Conservation (phyloP, 768 basidiomycete species). For the Coprinopsis cinerea region DNA sequence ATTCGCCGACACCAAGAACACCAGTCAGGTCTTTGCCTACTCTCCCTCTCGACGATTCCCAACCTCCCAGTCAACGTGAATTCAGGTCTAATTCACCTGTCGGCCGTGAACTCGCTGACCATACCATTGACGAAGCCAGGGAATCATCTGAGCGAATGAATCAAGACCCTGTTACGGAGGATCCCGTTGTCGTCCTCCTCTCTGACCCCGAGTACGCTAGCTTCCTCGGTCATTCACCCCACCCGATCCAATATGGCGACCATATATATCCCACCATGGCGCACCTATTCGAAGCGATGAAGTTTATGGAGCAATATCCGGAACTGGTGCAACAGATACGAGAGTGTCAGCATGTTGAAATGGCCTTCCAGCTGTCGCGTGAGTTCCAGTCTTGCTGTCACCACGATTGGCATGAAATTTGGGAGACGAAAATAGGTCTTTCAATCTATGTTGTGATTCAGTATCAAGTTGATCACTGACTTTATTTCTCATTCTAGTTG, state of each 20-base stretch:
- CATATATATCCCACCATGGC: conserved; percentile 55
- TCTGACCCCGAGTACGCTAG: too few relatives aligned
- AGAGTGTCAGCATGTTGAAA: conserved; percentile 18
- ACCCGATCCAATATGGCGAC: conserved; percentile 45
- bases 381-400: conserved; percentile 21
- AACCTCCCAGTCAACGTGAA: too few relatives aligned
- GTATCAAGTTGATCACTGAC: not conserved
- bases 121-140: too few relatives aligned
- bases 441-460: not conserved
- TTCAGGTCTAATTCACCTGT: too few relatives aligned
- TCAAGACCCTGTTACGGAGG: too few relatives aligned
- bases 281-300: conserved; percentile 64
- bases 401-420: conserved; percentile 49
- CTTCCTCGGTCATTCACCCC: too few relatives aligned
- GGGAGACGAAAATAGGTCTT: conserved; percentile 38
- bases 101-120: too few relatives aligned
- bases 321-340: conserved; percentile 49
- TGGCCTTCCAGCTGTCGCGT: conserved; percentile 23
- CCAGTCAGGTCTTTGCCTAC: too few relatives aligned
- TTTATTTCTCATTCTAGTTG: conserved; percentile 33
- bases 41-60: too few relatives aligned
- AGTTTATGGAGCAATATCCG: conserved; percentile 42
- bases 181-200: too few relatives aligned
- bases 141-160: too few relatives aligned
- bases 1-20: too few relatives aligned